Evolutionary conservation across 345 rosid genomes (phyloP), one percentile per base, ranked within the genome.

Genomic region (Gossypium bickii): DNA sequence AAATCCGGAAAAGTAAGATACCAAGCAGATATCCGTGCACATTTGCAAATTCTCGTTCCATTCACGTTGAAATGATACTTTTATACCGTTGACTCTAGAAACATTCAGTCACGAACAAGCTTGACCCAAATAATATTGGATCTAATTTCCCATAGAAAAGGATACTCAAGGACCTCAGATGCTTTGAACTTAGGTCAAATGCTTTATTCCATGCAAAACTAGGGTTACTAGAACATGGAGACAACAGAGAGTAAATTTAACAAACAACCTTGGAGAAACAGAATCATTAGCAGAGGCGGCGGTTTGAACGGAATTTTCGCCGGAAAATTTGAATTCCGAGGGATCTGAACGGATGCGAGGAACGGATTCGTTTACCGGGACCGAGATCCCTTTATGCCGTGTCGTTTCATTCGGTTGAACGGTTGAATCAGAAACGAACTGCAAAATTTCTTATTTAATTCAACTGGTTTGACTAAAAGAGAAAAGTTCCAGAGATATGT

Each of bases 391-490:
- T 18, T 64, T 9, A 34, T 77, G 77, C 34, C 44, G 68, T n/a
- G 53, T 48, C 47, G 75, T 74, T 67, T 25, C 83, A 76, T 71
- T 82, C 61, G 29, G 78, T 11, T 77, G 73, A 78, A 73, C 76
- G 48, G 70, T 58, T 44, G 84, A 77, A 77, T 71, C 55, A 67
- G 81, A 65, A 78, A 73, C 76, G 29, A 61, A 79, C 86, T 82
- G 76, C 66, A 62, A 60, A 67, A 67, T 29, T 2, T 52, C 55
- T 43, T 47, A 3, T 57, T 67, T 52, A 63, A 69, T 49, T 17
- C 4, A 48, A 70, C 29, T 47, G n/a, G 22, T 52, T 63, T 29
- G 56, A 76, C 69, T 57, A 29, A 68, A 25, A 68, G 10, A 22
- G 6, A 10, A 52, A 49, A 34, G 41, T 34, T 34, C 41, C 41